These are phyloP conservation scores for Magnusiomyces fungicola DNA, from an alignment of 1,139 yeast genomes.

Conservation along the genomic window DNA sequence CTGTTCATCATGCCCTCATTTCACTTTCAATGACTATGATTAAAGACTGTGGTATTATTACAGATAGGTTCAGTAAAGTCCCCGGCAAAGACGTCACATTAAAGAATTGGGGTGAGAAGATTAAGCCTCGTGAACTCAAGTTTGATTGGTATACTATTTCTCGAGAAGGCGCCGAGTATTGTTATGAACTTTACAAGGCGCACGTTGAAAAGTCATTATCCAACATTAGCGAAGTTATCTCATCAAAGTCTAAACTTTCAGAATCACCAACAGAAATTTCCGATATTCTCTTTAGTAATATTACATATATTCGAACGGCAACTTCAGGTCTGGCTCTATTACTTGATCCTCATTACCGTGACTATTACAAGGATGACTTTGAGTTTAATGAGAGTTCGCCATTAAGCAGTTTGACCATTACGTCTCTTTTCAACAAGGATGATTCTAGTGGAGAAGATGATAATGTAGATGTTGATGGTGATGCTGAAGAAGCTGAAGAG, in stretches of 20 bases:
- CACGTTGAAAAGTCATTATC: slow-evolving; percentile 35
- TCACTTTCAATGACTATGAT: slow-evolving; percentile 45
- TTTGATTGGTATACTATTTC: slow-evolving; percentile 76
- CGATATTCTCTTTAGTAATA: slow-evolving; percentile 42
- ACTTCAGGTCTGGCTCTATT: slow-evolving; percentile 70
- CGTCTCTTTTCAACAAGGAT: too few relatives aligned
- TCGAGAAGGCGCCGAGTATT: slow-evolving; percentile 49
- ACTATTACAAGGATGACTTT: slow-evolving; percentile 20
- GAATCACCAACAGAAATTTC: slow-evolving; percentile 25
- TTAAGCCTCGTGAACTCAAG: slow-evolving; percentile 35
- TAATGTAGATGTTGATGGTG: slow-evolving; percentile 11
- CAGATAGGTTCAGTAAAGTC: slow-evolving; percentile 32
- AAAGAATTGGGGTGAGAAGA: slow-evolving; percentile 29
- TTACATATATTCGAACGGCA: slow-evolving; percentile 52
- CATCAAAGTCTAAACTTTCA: slow-evolving; percentile 14
- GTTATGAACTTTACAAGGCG: slow-evolving; percentile 50
- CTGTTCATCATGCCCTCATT: slow-evolving; percentile 61
- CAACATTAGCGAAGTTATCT: slow-evolving; percentile 22
- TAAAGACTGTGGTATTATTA: slow-evolving; percentile 21
- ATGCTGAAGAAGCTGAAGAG: slow-evolving; percentile 12
- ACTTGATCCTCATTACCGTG: slow-evolving; percentile 54
- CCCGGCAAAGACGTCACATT: slow-evolving; percentile 15
- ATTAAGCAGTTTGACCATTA: too few relatives aligned
- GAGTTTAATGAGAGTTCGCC: too few relatives aligned
- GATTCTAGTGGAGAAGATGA: slow-evolving; percentile 14